Evolutionary conservation across 306 rosid species (phyloP).

Genomic region (Cicer judaicum): DNA sequence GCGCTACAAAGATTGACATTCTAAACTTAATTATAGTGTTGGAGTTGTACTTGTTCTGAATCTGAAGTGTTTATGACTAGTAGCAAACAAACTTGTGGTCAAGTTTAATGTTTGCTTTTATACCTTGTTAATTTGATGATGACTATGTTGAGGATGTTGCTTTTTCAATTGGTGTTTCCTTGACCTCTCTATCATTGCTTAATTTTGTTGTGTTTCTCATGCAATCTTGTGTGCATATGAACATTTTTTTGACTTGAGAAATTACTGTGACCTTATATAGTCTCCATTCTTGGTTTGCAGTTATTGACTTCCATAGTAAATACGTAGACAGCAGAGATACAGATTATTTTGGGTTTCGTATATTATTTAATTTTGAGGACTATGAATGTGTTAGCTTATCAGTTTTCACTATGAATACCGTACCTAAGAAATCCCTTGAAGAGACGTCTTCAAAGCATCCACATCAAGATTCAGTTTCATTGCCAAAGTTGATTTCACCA

Average conservation of each 20-base stretch:
- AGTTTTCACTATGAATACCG: slow-evolving; percentile 68
- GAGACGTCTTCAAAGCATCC: slow-evolving; percentile 75
- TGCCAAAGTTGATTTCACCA: slow-evolving; percentile 63
- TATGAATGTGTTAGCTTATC: slow-evolving; percentile 42
- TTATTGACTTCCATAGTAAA: slow-evolving; percentile 22
- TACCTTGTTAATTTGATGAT: slow-evolving; percentile 9
- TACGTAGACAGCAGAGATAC: slow-evolving; percentile 5
- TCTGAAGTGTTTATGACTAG: not conserved
- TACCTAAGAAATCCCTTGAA: slow-evolving; percentile 79
- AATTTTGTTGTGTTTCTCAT: not conserved
- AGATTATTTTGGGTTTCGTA: slow-evolving; percentile 36
- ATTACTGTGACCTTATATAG: slow-evolving; percentile 25
- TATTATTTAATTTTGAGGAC: slow-evolving; percentile 38
- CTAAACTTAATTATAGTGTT: slow-evolving; percentile 4
- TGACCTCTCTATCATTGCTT: not conserved
- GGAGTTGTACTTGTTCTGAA: slow-evolving; percentile 13
- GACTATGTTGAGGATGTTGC: slow-evolving; percentile 27
- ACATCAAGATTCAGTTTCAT: slow-evolving; percentile 67
- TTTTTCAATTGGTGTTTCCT: not conserved
- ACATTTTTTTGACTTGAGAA: slow-evolving; percentile 16
- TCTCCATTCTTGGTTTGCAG: slow-evolving; percentile 41
- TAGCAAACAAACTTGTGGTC: not conserved
- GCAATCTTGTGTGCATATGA: slow-evolving; percentile 7
- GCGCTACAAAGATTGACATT: not conserved
- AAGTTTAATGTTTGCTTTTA: not conserved